Evolutionary conservation across 1,139 yeast genomes (phyloP).

Genomic region (Candida smagusa): DNA sequence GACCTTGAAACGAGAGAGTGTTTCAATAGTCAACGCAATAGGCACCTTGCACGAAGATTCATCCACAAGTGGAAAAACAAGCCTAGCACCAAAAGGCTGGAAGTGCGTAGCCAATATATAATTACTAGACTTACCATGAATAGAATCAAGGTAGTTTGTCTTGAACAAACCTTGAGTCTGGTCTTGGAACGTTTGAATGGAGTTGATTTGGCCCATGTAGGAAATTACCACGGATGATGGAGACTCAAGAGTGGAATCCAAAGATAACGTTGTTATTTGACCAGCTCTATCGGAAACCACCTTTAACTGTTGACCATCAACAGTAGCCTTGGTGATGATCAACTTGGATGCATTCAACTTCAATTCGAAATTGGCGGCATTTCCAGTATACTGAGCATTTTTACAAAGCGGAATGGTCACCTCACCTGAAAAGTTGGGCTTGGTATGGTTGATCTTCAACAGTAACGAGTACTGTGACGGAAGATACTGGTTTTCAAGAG

Average conservation of each 20-base stretch:
- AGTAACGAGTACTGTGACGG: constrained; percentile 45
- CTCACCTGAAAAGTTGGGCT: constrained; percentile 55
- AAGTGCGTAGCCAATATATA: constrained; percentile 63
- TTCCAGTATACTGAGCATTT: neutral
- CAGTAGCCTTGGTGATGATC: constrained; percentile 28
- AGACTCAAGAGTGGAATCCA: constrained; percentile 3
- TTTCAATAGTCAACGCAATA: constrained; percentile 44
- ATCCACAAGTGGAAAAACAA: constrained; percentile 64
- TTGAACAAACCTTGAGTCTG: constrained; percentile 65
- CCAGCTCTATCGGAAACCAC: constrained; percentile 35
- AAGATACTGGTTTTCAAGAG: constrained; percentile 29
- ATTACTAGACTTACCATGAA: constrained; percentile 45
- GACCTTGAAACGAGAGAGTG: constrained; percentile 45
- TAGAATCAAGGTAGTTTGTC: constrained; percentile 54
- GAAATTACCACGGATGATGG: constrained; percentile 9
- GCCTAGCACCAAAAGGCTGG: constrained; percentile 63
- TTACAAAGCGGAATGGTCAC: constrained; percentile 20
- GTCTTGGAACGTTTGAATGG: constrained; percentile 55
- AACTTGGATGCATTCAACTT: constrained; percentile 41
- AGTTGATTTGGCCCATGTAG: constrained; percentile 55
- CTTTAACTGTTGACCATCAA: constrained; percentile 8
- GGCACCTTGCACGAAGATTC: constrained; percentile 55
- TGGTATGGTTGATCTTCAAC: constrained; percentile 44
- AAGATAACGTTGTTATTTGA: constrained; percentile 27
- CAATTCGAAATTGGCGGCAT: constrained; percentile 23